phyloP scores from a whole-genome alignment of 768 basidiomycete species.

The Calocera cornea region DNA sequence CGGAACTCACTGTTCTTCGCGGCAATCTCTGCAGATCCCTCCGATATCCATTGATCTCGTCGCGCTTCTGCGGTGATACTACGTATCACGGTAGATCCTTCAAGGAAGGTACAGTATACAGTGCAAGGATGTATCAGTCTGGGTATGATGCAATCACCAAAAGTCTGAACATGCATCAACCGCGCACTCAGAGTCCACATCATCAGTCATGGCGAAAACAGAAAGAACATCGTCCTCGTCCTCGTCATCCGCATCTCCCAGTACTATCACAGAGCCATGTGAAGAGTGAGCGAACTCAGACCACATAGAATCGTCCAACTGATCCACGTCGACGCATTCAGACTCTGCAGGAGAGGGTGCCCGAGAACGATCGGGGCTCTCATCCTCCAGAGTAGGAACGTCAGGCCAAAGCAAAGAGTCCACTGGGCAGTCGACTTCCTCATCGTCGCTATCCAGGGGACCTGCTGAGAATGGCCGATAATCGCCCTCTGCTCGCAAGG shows the following conservation, averaged over 20 bases:
- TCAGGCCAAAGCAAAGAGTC: neutral
- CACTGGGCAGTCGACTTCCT: neutral
- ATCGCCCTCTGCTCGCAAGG: neutral
- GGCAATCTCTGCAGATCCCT: too few relatives aligned
- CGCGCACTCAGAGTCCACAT: neutral
- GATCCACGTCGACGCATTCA: too few relatives aligned
- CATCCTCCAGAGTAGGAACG: neutral
- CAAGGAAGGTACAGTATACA: neutral
- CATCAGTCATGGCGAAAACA: neutral
- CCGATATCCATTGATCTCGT: too few relatives aligned
- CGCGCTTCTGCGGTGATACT: too few relatives aligned
- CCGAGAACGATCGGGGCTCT: neutral
- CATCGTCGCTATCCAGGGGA: neutral
- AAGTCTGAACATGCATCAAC: neutral
- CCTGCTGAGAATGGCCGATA: neutral
- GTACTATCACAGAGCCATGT: too few relatives aligned
- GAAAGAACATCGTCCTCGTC: neutral
- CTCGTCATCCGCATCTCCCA: neutral
- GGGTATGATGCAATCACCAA: neutral
- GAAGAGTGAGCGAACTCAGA: too few relatives aligned
- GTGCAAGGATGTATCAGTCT: neutral
- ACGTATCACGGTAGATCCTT: neutral
- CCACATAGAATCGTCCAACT: too few relatives aligned
- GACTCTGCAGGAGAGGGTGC: neutral
- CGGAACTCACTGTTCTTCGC: too few relatives aligned